Base-by-base conservation (phyloP, 108 stramenopile species). In the Cyclotella cryptica region DNA sequence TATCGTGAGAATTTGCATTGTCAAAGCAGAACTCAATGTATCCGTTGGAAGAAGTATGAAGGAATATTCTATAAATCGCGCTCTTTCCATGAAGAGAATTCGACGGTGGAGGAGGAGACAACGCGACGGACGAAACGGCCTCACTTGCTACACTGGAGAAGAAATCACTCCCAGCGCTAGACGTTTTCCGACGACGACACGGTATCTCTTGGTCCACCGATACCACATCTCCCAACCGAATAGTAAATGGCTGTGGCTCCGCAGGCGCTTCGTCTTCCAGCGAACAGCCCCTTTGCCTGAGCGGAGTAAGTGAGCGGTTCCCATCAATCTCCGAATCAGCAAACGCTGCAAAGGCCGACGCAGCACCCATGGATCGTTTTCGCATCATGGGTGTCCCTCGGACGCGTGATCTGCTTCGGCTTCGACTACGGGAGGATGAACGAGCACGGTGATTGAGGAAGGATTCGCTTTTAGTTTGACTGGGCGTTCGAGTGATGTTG, bases 1-100 rank as follows among this genome's bases (percentile, higher is more conserved):
- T 71, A 44, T 71, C 70, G 41, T 57, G 53, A 10, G 55, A 71
- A 18, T 71, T 71, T 15, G 57, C 13, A 58, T 59, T 71, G 28
- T 71, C 70, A 71, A 71, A 71, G 21, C 70, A 58, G 42, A 71
- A 71, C 28, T 71, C 70, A 42, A 71, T 71, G 40, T 58, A 71
- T 57, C 70, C 70, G 22, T 21, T 12, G 10, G 70, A 58, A 14
- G 55, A 55, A 21, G 70, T 71, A 44, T 71, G 39, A 29, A 71
- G 52, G 28, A 71, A 71, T 71, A 71, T 71, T 59, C 70, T 57
- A 40, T 58, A 58, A 1, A 44, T 12, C 10, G 41, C n/a, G 24
- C 19, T 53, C 30, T 71, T 71, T 43, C 70, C 57, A 26, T 71
- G 52, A 41, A 35, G 18, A 3, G 54, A 43, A 42, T 43, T 27